phyloP scores from a whole-genome alignment of 163 green algal species.

The Prototheca wickerhamii region DNA sequence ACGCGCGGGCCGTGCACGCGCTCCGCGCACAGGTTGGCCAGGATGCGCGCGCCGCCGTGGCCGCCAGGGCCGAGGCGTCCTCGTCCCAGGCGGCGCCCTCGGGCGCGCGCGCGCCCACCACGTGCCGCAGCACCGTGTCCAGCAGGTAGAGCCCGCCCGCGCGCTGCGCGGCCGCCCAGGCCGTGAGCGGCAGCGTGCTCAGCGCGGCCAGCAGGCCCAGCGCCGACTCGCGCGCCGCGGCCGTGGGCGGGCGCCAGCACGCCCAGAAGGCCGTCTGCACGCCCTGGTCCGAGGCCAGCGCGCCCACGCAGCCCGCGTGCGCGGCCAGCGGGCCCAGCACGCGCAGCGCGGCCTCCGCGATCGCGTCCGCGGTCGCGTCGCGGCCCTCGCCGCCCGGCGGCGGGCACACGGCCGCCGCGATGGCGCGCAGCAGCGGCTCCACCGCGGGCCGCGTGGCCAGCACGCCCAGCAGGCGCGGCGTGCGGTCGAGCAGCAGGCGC shows the following conservation, averaged over 20 bases:
- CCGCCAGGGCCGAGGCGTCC: background rate
- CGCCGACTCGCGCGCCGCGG: slow-evolving; percentile 19
- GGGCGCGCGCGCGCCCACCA: background rate
- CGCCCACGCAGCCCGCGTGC: slow-evolving; percentile 56
- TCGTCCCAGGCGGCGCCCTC: background rate
- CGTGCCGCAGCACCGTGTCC: slow-evolving; percentile 48
- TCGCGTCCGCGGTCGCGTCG: slow-evolving; percentile 25
- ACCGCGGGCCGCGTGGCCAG: slow-evolving; percentile 52
- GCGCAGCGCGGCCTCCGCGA: slow-evolving; percentile 36
- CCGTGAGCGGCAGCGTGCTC: slow-evolving; percentile 30
- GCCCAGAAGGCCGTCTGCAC: slow-evolving; percentile 49
- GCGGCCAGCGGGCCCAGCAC: slow-evolving; percentile 49
- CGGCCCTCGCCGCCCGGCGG: background rate
- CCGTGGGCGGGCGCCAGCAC: slow-evolving; percentile 36
- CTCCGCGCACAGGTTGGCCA: background rate
- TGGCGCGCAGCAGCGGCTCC: slow-evolving; percentile 58
- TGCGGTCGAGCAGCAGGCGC: slow-evolving; percentile 41
- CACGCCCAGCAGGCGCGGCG: slow-evolving; percentile 60
- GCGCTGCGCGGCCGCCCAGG: slow-evolving; percentile 51
- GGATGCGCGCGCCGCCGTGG: background rate
- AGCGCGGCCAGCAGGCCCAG: slow-evolving; percentile 63
- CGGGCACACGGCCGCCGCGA: slow-evolving; percentile 27
- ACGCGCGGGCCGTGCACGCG: background rate
- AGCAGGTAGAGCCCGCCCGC: slow-evolving; percentile 69
- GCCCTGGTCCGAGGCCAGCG: slow-evolving; percentile 45